Conservation (phyloP, 2,329 filamentous ascomycete species). For the Pseudocercospora eumusae region DNA sequence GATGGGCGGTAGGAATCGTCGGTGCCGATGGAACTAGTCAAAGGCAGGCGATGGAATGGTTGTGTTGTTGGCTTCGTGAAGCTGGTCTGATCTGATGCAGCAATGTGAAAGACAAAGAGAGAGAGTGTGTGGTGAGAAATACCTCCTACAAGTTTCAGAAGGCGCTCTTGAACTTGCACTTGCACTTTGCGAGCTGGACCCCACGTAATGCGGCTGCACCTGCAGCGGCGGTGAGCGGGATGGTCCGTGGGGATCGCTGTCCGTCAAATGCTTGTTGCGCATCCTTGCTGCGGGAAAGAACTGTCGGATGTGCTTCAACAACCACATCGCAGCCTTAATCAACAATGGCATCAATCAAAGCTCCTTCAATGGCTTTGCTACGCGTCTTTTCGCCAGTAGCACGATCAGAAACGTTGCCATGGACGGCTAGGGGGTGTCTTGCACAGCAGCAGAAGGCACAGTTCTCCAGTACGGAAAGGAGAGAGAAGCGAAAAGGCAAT, state of each 20-base stretch:
- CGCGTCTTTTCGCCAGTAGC: constrained; percentile 33
- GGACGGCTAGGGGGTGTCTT: constrained; percentile 33
- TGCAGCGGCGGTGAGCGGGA: background rate
- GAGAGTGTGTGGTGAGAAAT: background rate
- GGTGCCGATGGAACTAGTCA: no score
- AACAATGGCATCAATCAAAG: constrained; percentile 27
- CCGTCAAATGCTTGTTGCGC: background rate
- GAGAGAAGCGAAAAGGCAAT: constrained; percentile 37
- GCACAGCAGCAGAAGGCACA: constrained; percentile 31
- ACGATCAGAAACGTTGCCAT: constrained; percentile 21
- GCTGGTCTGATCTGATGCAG: background rate
- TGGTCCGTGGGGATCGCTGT: background rate
- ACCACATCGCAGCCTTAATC: constrained; percentile 5
- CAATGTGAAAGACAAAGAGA: background rate
- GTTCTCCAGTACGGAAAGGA: constrained; percentile 46
- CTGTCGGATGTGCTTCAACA: background rate
- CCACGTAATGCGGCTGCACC: constrained; percentile 1
- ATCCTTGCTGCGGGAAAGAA: constrained; percentile 3
- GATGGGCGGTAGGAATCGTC: background rate
- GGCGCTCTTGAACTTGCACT: background rate
- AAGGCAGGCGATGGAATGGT: background rate
- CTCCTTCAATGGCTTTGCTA: constrained; percentile 35
- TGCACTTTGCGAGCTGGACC: background rate
- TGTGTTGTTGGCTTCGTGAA: background rate
- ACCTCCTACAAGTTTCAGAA: constrained; percentile 9